Conservation (phyloP, 163 green algal genomes). For the Scenedesmus sp. region DNA sequence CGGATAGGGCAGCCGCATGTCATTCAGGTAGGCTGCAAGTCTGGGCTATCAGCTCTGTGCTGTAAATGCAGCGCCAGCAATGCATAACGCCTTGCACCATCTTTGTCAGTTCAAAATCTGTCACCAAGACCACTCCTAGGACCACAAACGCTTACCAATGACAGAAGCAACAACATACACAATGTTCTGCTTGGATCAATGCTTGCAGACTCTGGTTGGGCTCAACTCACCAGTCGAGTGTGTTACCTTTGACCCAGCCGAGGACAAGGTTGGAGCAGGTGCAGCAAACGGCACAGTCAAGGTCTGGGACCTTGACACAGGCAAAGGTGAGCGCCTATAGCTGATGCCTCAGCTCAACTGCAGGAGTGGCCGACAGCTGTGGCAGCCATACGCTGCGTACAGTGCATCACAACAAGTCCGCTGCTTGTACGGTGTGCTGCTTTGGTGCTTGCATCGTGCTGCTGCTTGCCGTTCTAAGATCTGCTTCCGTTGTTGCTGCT, state of each 20-base stretch:
- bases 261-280: slow-evolving; percentile 83
- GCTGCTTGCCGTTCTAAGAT: not conserved
- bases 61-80: not conserved
- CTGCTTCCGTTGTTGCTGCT: not conserved
- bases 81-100: not conserved
- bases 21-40: slow-evolving; percentile 60
- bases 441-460: not conserved
- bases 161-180: not conserved
- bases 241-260: slow-evolving; percentile 83
- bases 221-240: slow-evolving; percentile 80
- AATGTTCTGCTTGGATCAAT: not conserved
- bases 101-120: not conserved
- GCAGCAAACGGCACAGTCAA: slow-evolving; percentile 80
- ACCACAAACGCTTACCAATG: not conserved
- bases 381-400: not conserved
- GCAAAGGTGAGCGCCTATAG: slow-evolving; percentile 63
- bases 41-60: not conserved
- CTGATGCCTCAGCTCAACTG: not conserved
- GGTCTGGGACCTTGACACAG: slow-evolving; percentile 85
- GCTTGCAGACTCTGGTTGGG: slow-evolving; percentile 75
- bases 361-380: not conserved
- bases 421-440: not conserved
- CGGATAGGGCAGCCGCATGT: slow-evolving; percentile 78
- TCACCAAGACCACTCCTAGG: not conserved
- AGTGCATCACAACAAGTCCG: not conserved